These are phyloP conservation scores for Zygoascus ofunaensis DNA, from an alignment of 805 yeast genomes.

Conservation along the genomic window DNA sequence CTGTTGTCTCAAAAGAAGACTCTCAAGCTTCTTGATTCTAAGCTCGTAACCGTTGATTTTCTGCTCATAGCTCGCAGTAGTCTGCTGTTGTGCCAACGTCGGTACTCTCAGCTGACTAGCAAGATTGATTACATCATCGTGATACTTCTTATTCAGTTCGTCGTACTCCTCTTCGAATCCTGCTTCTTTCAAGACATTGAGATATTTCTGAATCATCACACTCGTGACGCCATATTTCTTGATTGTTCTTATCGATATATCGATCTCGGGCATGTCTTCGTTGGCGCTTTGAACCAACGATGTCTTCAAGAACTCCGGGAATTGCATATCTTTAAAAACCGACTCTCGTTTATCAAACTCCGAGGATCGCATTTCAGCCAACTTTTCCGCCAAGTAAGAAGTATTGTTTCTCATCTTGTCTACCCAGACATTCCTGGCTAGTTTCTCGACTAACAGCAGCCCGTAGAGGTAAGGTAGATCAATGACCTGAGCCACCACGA, in stretches of 20 bases:
- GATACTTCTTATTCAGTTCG: slow-evolving; percentile 24
- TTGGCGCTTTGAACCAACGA: slow-evolving; percentile 3
- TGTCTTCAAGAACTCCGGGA: background rate
- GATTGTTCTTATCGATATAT: slow-evolving; percentile 12
- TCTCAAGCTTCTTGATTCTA: slow-evolving; percentile 69
- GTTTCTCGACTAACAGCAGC: slow-evolving; percentile 27
- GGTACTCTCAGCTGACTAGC: slow-evolving; percentile 1
- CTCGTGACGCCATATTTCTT: slow-evolving; percentile 5
- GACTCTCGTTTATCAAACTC: slow-evolving; percentile 46
- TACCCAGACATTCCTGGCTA: slow-evolving; percentile 27
- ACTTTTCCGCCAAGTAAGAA: slow-evolving; percentile 38
- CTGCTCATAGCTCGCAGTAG: slow-evolving; percentile 23
- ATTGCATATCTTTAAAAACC: slow-evolving; percentile 48
- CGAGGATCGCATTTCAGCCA: slow-evolving; percentile 46
- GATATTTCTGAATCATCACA: slow-evolving; percentile 3
- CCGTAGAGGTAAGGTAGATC: slow-evolving; percentile 33
- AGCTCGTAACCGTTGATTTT: slow-evolving; percentile 54
- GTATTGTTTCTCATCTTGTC: slow-evolving; percentile 15
- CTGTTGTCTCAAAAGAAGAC: slow-evolving; percentile 61
- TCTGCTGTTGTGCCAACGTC: slow-evolving; percentile 4
- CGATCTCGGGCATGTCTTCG: slow-evolving; percentile 12
- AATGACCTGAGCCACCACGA: slow-evolving; percentile 26
- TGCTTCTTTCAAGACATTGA: slow-evolving; percentile 14
- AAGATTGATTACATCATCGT: slow-evolving; percentile 9
- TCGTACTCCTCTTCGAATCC: slow-evolving; percentile 20